Base-by-base conservation (phyloP, 768 basidiomycete genomes). In the Hygrophoropsis aurantiaca region DNA sequence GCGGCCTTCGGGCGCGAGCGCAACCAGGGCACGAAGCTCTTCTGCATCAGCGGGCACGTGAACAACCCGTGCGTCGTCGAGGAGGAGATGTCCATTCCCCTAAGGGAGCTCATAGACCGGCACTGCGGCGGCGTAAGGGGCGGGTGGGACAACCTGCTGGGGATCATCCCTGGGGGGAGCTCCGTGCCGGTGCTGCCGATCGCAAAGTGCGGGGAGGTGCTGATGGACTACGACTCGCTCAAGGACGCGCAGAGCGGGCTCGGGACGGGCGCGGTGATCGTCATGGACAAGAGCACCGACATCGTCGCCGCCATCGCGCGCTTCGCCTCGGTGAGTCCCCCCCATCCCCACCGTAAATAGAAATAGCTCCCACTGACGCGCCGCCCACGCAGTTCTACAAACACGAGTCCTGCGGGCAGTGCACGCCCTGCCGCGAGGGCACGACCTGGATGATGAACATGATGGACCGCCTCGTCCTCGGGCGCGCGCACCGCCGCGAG, bases 361-460 rank as follows among this genome's bases (percentile, higher is more conserved):
- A 19, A 11, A 16, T 1, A 4, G 3, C 11, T 30, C 26, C 49
- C 15, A 47, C 40, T 45, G n/a, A 56, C 52, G n/a, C 15, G 11
- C 34, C 25, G 40, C 3, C 37, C 40, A 20, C 43, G 23, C 51
- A 89, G 79, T 97, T 98, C 74, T 97, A 97, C 77, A 95, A 97
- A 69, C 95, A 97, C 71, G 95, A 98, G 64, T 95, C 93, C 1
- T 98, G 94, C 58, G 94, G 95, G 11, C 95, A 98, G 64, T 97
- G 94, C 59, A 94, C 93, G 10, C 93, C 94, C 3, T 95, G 93
- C 65, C 74, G 91, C 53, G 90, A 94, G 60, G 93, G 94, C 30
- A 98, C 95, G 2, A 97, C 93, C 0, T 98, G 95, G 95, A 92
- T 99, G 90, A 91, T 88, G 82, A 95, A 97, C 70, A 97, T 98